Evolutionary conservation across 148 eudicot genomes (phyloP).

Genomic region (Gaultheria prostrata): DNA sequence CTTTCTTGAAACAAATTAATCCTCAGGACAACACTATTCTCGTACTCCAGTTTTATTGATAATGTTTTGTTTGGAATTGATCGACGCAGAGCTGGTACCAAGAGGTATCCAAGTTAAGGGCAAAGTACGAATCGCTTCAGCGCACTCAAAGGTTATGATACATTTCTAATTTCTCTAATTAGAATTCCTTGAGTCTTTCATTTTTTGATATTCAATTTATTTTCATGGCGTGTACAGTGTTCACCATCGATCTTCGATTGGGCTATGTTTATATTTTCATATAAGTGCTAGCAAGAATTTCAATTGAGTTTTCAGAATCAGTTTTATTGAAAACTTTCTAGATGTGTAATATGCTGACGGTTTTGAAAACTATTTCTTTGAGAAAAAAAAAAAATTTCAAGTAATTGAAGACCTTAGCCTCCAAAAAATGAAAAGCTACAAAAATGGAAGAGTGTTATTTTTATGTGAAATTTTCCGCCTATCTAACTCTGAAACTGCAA

Average conservation of each 20-base stretch:
- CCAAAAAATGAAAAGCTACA: too few species aligned
- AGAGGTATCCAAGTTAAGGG: slow-evolving; percentile 68
- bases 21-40: too few species aligned
- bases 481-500: neutral
- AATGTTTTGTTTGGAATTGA: neutral
- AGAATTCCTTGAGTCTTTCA: neutral
- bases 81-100: slow-evolving; percentile 68
- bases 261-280: neutral
- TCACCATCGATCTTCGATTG: too few species aligned
- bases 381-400: neutral
- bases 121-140: slow-evolving; percentile 69
- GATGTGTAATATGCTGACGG: neutral
- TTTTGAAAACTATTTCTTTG: neutral
- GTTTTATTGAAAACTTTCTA: neutral
- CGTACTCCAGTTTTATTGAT: neutral
- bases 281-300: neutral
- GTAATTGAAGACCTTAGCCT: neutral
- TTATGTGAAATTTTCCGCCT: neutral
- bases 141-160: slow-evolving; percentile 63
- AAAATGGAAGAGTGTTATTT: neutral
- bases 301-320: neutral
- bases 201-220: too few species aligned
- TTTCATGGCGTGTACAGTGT: too few species aligned
- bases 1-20: neutral
- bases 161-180: neutral